Evolutionary conservation across 2,329 filamentous ascomycete genomes (phyloP), one percentile per base, ranked within the genome.

Genomic region (Ascochyta pisi): DNA sequence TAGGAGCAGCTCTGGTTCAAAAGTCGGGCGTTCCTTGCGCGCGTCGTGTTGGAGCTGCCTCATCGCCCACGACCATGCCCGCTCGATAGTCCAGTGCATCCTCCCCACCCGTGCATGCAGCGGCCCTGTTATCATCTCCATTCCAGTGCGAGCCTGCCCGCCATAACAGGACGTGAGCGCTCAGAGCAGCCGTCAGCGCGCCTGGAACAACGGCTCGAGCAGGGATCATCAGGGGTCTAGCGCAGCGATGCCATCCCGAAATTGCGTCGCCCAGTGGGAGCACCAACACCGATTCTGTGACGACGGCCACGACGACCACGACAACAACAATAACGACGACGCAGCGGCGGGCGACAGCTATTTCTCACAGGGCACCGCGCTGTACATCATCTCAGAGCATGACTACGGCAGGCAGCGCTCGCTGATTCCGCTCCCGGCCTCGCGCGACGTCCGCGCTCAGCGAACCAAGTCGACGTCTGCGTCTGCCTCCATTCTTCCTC

Each of bases 331-430:
- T 46, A 40, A 23, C 37, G 26, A 13, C 38, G 54, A 40, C 39
- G 24, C 35, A 26, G 46, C 47, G 27, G 46, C 37, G 42, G 43
- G 22, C 24, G 49, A 46, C n/a, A 35, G 23, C 60, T 57, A 58
- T 63, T 61, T 60, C 65, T 59, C 61, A 54, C 16, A 42, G 3
- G 23, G 49, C 37, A 49, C 62, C n/a, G 60, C 60, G 46, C 70
- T 75, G 43, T 71, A 71, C 56, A 70, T 73, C 40, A 67, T 75
- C 47, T 69, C 69, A 39, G 74, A 73, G 63, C 69, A 73, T 64
- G 71, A 71, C 57, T 74, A 73, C 62, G 66, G 65, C 65, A 65
- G 57, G 51, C 63, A 65, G 63, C 65, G 59, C 57, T 68, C 73
- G 40, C 57, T 76, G 62, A 75, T 67, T 59, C 64, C 58, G 49